Evolutionary conservation across 2,329 filamentous ascomycete genomes (phyloP).

Genomic region (Hypoxylon sp.): DNA sequence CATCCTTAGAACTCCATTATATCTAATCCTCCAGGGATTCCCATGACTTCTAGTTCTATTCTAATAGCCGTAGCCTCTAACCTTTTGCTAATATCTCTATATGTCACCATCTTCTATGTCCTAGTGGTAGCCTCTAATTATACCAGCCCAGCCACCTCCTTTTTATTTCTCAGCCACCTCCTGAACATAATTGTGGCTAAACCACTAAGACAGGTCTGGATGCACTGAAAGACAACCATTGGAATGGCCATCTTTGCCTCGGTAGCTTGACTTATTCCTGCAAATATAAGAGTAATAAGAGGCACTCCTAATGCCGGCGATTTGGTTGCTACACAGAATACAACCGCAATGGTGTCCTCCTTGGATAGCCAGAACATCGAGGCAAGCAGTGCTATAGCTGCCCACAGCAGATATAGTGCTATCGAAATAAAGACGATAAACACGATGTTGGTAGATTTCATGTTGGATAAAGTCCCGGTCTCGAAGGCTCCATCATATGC

Average conservation of each 20-base stretch:
- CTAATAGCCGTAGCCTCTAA: not conserved
- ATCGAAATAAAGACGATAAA: not conserved
- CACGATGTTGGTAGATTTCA: not conserved
- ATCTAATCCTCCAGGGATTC: not conserved
- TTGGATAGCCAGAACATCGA: not conserved
- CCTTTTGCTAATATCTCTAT: too few species aligned
- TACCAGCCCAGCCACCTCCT: not conserved
- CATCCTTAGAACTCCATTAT: not conserved
- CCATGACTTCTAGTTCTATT: not conserved
- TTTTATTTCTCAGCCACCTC: not conserved
- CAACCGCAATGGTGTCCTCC: not conserved
- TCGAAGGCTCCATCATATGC: not conserved
- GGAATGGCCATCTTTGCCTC: not conserved
- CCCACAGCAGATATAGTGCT: not conserved
- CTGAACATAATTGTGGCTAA: not conserved
- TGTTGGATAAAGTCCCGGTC: not conserved
- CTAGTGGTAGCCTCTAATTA: not conserved
- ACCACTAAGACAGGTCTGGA: not conserved
- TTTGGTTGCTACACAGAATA: constrained; percentile 1
- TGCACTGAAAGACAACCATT: not conserved
- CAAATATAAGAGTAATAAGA: not conserved
- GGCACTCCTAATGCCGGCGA: not conserved
- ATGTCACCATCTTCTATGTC: not conserved
- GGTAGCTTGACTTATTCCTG: not conserved
- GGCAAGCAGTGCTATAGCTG: not conserved